A percentile compares a stretch with the other conserved stretches of the same genome.
Conservation (phyloP, 2,329 filamentous ascomycete genomes). For the Xylaria sp. region DNA sequence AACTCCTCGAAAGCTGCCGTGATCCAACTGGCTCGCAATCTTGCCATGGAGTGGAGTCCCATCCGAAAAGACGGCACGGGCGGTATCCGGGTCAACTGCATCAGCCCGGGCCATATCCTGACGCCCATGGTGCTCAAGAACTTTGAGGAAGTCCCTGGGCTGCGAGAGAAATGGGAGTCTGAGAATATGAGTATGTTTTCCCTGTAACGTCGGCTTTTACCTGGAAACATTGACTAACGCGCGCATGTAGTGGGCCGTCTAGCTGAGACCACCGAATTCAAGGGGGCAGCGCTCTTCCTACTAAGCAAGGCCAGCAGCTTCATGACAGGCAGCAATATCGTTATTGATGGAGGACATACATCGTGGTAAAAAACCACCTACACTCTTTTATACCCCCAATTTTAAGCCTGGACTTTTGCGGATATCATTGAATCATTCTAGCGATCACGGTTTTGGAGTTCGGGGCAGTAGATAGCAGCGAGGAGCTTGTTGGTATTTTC, state of each 20-base stretch:
- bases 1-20: slow-evolving; percentile 71
- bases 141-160: slow-evolving; percentile 70
- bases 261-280: slow-evolving; percentile 63
- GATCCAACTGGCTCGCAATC: slow-evolving; percentile 65
- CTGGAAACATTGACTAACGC: background rate
- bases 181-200: slow-evolving; percentile 66
- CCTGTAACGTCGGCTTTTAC: background rate
- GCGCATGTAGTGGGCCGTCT: slow-evolving; percentile 55
- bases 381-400: background rate
- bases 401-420: background rate
- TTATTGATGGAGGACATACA: slow-evolving; percentile 33
- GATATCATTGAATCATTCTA: background rate
- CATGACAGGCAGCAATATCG: slow-evolving; percentile 49
- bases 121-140: slow-evolving; percentile 76
- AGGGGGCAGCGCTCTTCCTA: slow-evolving; percentile 65
- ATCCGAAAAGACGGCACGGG: slow-evolving; percentile 47
- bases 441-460: background rate
- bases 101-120: slow-evolving; percentile 71
- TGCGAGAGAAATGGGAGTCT: slow-evolving; percentile 65
- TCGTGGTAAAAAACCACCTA: slow-evolving; percentile 25
- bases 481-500: background rate
- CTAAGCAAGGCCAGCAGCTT: slow-evolving; percentile 67
- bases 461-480: background rate
- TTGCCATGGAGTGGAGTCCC: slow-evolving; percentile 68
- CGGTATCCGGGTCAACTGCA: slow-evolving; percentile 71